Base-by-base conservation (phyloP, 345 rosid species). In the Cardamine chenopodiifolia region DNA sequence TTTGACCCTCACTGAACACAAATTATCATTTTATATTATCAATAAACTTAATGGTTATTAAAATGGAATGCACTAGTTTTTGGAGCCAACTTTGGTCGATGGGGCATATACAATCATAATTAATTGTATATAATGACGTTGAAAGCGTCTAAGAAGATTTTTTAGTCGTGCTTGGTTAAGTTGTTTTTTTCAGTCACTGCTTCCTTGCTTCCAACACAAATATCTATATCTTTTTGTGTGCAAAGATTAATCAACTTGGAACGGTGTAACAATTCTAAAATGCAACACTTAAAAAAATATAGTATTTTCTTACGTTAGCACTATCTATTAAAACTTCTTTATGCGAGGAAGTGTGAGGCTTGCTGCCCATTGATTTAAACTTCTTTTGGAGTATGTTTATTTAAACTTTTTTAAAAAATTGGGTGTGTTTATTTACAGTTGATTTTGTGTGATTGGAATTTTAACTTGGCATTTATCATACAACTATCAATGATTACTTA, bases 201-300 rank as follows among this genome's bases (percentile, higher is more conserved):
- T 77, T 77, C 80, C 76, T 70, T 70, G 67, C 72, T 70, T 77
- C 76, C 71, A 77, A 64, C 80, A 77, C 76, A 49, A 26, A 31
- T 50, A 44, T 61, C 68, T 17, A 11, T 8, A 13, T 19, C 17
- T 12, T 14, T 52, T 25, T 18, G 23, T 28, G 40, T 12, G 48
- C 49, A 68, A 23, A 55, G 66, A 26, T 47, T 70, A 70, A 45
- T 57, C 55, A 55, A 53, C 49, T 69, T 35, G 59, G 32, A 62
- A 26, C 17, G 8, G 50, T 34, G 40, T 50, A 53, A 49, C 62
- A 26, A 44, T 66, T 31, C 9, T 6, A 9, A 60, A 29, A 50
- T 60, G 42, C 58, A 67, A 67, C 68, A 42, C 9, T 52, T 68
- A 22, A 15, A 60, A 26, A 59, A 22, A 2, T 28, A 57, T 8